phyloP scores from a whole-genome alignment of 306 rosid genomes.

The Morella rubra region DNA sequence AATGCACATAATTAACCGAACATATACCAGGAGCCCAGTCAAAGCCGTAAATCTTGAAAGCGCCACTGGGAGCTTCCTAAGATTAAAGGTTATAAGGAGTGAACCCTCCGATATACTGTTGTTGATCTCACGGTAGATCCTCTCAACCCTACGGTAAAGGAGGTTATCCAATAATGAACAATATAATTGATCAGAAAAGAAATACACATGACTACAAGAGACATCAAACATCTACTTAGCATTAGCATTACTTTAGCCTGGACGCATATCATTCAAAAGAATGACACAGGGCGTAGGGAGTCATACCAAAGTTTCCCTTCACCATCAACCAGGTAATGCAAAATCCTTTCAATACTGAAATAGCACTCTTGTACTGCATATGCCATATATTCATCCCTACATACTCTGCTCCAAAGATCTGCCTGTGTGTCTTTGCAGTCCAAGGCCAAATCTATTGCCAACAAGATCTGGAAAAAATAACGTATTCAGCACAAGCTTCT shows the following conservation, averaged over 20 bases:
- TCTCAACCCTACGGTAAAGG: slow-evolving; percentile 70
- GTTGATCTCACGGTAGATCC: slow-evolving; percentile 83
- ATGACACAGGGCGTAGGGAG: slow-evolving; percentile 16
- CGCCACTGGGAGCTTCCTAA: slow-evolving; percentile 71
- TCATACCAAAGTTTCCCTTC: slow-evolving; percentile 93
- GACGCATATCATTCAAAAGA: slow-evolving; percentile 8
- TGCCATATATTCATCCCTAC: slow-evolving; percentile 90
- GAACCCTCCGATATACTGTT: slow-evolving; percentile 65
- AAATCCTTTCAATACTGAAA: slow-evolving; percentile 74
- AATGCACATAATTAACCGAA: slow-evolving; percentile 19
- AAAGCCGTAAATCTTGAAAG: slow-evolving; percentile 80
- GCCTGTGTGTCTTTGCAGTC: slow-evolving; percentile 87
- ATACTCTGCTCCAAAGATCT: slow-evolving; percentile 88
- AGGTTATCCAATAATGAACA: slow-evolving; percentile 6
- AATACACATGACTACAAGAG: background rate
- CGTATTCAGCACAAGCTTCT: slow-evolving; percentile 14
- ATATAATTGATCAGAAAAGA: slow-evolving; percentile 17
- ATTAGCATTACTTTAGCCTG: slow-evolving; percentile 7
- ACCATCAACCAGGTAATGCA: slow-evolving; percentile 70
- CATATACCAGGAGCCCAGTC: slow-evolving; percentile 88
- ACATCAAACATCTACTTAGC: background rate
- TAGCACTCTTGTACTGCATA: slow-evolving; percentile 94
- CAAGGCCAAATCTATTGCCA: slow-evolving; percentile 90
- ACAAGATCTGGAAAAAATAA: slow-evolving; percentile 56
- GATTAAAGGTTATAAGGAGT: slow-evolving; percentile 65